These are phyloP conservation scores for Tolypocladium guangdongense DNA, from an alignment of 2,329 filamentous ascomycete species.

Conservation along the genomic window DNA sequence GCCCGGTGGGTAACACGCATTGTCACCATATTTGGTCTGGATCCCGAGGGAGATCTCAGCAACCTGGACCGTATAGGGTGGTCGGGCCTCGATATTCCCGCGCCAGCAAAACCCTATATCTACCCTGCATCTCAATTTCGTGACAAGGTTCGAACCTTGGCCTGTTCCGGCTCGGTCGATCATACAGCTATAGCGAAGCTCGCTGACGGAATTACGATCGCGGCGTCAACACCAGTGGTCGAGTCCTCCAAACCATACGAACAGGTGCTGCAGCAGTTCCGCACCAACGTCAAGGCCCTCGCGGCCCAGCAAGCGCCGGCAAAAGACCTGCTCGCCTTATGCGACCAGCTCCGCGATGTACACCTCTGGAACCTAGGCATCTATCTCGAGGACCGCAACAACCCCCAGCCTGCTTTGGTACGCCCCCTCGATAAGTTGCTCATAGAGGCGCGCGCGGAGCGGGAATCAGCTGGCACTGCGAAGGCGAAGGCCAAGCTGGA, in stretches of 20 bases:
- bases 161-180: too few relatives aligned
- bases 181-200: too few relatives aligned
- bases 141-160: too few relatives aligned
- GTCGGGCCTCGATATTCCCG: neutral
- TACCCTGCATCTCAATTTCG: too few relatives aligned
- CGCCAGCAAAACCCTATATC: too few relatives aligned
- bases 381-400: conserved; percentile 75
- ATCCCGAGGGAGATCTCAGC: too few relatives aligned
- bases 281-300: conserved; percentile 39
- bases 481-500: conserved; percentile 31
- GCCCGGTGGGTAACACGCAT: too few relatives aligned
- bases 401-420: conserved; percentile 33
- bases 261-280: conserved; percentile 33
- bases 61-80: too few relatives aligned
- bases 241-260: too few relatives aligned
- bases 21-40: too few relatives aligned
- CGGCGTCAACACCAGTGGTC: too few relatives aligned
- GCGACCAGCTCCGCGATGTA: conserved; percentile 69
- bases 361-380: conserved; percentile 74
- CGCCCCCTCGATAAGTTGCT: conserved; percentile 37
- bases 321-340: conserved; percentile 65
- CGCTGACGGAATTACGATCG: too few relatives aligned
- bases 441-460: conserved; percentile 56
- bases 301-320: neutral
- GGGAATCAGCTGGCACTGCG: conserved; percentile 26